Evolutionary conservation across 345 rosid genomes (phyloP).

Genomic region (Atalantia buxifolia): DNA sequence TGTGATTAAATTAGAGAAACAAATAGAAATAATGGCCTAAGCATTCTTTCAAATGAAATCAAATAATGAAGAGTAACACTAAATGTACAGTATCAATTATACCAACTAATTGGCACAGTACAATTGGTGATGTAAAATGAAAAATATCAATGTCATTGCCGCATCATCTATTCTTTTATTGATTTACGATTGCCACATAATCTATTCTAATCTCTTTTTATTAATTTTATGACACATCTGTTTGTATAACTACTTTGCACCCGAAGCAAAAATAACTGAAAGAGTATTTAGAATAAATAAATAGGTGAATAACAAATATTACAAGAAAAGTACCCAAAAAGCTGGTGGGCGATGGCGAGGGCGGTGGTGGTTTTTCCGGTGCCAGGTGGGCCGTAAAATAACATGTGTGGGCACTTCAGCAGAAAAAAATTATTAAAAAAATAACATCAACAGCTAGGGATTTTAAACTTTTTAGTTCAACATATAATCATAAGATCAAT

Average conservation of each 20-base stretch:
- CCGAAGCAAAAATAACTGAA: no score
- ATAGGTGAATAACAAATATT: not conserved
- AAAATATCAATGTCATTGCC: not conserved
- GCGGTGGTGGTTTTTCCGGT: constrained; percentile 97
- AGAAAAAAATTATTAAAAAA: not conserved
- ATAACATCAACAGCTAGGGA: constrained; percentile 20
- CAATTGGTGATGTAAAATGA: not conserved
- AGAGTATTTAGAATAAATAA: not conserved
- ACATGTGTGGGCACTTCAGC: constrained; percentile 90
- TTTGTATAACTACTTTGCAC: no score
- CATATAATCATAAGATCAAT: not conserved
- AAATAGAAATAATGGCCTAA: not conserved
- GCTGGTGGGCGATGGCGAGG: constrained; percentile 93
- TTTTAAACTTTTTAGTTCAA: constrained; percentile 8
- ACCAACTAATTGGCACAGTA: not conserved
- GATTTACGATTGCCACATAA: not conserved
- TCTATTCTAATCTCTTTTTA: not conserved
- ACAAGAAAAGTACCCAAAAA: constrained; percentile 57
- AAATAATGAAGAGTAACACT: not conserved
- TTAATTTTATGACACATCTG: not conserved
- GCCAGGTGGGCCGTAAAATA: constrained; percentile 97
- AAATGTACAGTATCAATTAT: not conserved
- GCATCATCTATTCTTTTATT: not conserved
- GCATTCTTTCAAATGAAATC: not conserved
- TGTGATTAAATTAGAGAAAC: constrained; percentile 10